These are phyloP conservation scores for Myxozyma sirexii DNA, from an alignment of 805 yeast species.

Conservation along the genomic window DNA sequence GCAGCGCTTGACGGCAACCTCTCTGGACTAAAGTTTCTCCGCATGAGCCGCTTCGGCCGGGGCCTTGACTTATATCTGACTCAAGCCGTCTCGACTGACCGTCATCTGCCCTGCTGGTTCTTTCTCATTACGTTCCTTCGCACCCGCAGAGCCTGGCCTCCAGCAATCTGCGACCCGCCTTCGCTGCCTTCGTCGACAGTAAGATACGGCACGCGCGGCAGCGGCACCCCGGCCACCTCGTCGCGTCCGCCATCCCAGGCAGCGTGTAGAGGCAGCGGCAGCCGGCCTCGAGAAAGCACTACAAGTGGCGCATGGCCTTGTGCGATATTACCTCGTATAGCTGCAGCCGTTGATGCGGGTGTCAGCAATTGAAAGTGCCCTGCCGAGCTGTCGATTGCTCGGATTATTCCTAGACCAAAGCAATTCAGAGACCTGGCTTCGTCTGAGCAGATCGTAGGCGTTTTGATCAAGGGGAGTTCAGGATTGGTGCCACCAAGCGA, in stretches of 20 bases:
- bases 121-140: conserved; percentile 28
- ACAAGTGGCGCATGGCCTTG: neutral
- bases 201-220: conserved; percentile 26
- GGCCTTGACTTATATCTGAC: neutral
- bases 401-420: conserved; percentile 25
- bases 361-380: conserved; percentile 15
- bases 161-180: conserved; percentile 2
- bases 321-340: neutral
- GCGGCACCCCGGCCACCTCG: conserved; percentile 14
- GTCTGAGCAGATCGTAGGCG: neutral
- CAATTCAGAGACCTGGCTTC: conserved; percentile 10
- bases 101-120: conserved; percentile 13
- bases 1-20: no score
- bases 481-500: neutral
- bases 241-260: conserved; percentile 18
- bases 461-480: conserved; percentile 1
- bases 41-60: neutral
- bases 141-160: conserved; percentile 23
- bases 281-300: conserved; percentile 22
- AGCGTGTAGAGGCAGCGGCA: conserved; percentile 23
- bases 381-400: conserved; percentile 16
- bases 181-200: conserved; percentile 5
- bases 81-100: neutral
- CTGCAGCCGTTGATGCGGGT: neutral
- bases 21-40: conserved; percentile 1